Percentiles rank a stretch among this genome's conserved stretches.
Evolutionary conservation across 169 alveolate species (phyloP).

Genomic region (Eimeria praecox): DNA sequence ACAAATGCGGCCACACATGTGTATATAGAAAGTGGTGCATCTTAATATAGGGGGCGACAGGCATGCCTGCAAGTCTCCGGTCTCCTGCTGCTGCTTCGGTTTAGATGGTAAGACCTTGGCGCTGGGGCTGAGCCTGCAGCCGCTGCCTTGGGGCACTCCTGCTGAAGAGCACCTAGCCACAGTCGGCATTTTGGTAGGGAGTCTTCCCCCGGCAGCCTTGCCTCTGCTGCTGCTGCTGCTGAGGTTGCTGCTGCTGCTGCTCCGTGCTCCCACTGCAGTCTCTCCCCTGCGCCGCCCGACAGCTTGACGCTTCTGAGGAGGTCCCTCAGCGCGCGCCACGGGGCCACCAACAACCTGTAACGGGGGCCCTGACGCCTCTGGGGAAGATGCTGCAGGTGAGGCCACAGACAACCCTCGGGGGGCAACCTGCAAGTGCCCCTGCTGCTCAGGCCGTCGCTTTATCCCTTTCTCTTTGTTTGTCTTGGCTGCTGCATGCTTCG

Average conservation of each 20-base stretch:
- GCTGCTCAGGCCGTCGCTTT: conserved; percentile 51
- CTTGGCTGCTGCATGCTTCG: neutral
- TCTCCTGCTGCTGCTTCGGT: conserved; percentile 12
- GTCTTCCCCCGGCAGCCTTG: neutral
- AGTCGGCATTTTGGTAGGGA: neutral
- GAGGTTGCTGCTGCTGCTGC: conserved; percentile 51
- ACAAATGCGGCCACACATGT: too few species aligned
- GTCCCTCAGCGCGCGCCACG: conserved; percentile 36
- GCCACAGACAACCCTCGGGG: neutral
- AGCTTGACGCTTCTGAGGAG: conserved; percentile 69
- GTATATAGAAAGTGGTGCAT: neutral
- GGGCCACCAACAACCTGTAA: conserved; percentile 9
- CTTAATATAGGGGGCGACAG: neutral
- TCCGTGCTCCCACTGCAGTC: neutral
- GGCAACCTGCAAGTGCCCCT: neutral
- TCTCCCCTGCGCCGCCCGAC: conserved; percentile 39
- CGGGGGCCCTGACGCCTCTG: neutral
- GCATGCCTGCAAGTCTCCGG: neutral
- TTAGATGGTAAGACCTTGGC: neutral
- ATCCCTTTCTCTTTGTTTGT: neutral
- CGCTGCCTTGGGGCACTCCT: neutral
- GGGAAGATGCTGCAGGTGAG: neutral
- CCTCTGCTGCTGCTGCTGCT: conserved; percentile 49
- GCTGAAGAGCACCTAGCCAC: conserved; percentile 3
- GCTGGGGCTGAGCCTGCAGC: neutral